Evolutionary conservation across 225 moss, liverwort and hornwort species (phyloP), one percentile per base, ranked within the genome.

Genomic region (Lunularia cruciata): DNA sequence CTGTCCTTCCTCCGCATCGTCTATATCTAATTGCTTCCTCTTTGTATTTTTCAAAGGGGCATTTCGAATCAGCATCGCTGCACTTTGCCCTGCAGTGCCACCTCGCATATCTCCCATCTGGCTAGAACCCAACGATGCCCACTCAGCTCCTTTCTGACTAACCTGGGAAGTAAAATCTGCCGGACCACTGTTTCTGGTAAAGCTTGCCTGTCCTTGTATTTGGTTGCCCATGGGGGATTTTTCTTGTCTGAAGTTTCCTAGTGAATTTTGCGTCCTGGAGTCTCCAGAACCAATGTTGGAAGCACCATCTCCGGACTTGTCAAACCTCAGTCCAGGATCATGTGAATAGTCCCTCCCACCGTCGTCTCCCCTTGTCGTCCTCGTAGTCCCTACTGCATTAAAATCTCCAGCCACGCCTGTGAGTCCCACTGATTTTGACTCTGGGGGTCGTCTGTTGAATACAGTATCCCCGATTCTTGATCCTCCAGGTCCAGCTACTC

Each of bases 11-110:
- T 68, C 67, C 19, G 63, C 52, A 53, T 46, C 78, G 16, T 71
- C 77, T 1, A 58, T 35, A 22, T 71, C 78, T 56, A 67, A 31
- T 23, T 60, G 74, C 67, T 78, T 82, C 60, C 82, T 78, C 54
- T 77, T 82, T 19, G 54, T 62, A 16, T 15, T 40, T 58, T 39
- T 75, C 4, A 30, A 22, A 18, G 32, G 64, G 38, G 40, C 32
- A 42, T 31, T 76, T 48, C 69, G 54, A 55, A 36, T 42, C 35
- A 51, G 4, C 52, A 53, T 64, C 13, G 36, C 71, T 25, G 25
- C 32, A 49, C 57, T 68, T 33, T 27, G 35, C 12, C 16, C 73
- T 27, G 56, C 67, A 49, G 16, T 23, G 23, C 64, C 73, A 57
- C 63, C 65, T 65, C 59, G 53, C 48, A 31, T 19, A 43, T 74